Percentiles rank a stretch among this genome's conserved stretches.
phyloP scores from a whole-genome alignment of 371 early-diverging fungal species.

The Mucor irregularis region DNA sequence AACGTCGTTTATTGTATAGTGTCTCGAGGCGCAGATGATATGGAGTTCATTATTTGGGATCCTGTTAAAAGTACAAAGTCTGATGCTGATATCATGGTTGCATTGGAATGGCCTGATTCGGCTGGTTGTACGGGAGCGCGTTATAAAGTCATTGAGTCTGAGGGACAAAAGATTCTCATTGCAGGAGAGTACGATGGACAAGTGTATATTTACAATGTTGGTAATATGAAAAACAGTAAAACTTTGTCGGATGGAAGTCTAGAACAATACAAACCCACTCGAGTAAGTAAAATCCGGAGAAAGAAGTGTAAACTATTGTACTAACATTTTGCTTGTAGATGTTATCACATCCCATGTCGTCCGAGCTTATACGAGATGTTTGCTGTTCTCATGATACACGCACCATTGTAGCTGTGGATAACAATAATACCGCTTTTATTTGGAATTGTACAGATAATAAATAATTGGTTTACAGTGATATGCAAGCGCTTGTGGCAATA shows the following conservation, averaged over 20 bases:
- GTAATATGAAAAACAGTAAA: conserved; percentile 30
- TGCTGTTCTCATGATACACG: conserved; percentile 30
- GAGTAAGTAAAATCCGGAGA: conserved; percentile 16
- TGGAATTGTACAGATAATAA: conserved; percentile 24
- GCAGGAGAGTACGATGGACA: conserved; percentile 49
- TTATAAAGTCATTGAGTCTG: conserved; percentile 37
- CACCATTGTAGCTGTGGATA: conserved; percentile 39
- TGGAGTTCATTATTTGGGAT: conserved; percentile 44
- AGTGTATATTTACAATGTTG: conserved; percentile 39
- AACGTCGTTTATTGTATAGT: conserved; percentile 16
- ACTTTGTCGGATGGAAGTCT: conserved; percentile 34
- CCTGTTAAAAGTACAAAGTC: conserved; percentile 31
- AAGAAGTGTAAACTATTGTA: background rate
- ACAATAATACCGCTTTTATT: conserved; percentile 36
- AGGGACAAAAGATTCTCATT: conserved; percentile 34
- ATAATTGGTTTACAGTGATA: no score
- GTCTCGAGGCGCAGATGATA: conserved; percentile 42
- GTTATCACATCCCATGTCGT: conserved; percentile 33
- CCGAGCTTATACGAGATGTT: conserved; percentile 39
- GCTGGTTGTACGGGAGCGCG: conserved; percentile 28
- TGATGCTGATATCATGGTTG: conserved; percentile 38
- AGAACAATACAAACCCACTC: conserved; percentile 27
- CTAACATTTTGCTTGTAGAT: conserved; percentile 21
- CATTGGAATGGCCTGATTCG: conserved; percentile 43
- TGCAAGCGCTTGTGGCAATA: no score